Percentiles rank a stretch among this genome's conserved stretches.
These are phyloP conservation scores for Xylaria cubensis DNA, from an alignment of 495 filamentous ascomycete genomes.

Conservation along the genomic window DNA sequence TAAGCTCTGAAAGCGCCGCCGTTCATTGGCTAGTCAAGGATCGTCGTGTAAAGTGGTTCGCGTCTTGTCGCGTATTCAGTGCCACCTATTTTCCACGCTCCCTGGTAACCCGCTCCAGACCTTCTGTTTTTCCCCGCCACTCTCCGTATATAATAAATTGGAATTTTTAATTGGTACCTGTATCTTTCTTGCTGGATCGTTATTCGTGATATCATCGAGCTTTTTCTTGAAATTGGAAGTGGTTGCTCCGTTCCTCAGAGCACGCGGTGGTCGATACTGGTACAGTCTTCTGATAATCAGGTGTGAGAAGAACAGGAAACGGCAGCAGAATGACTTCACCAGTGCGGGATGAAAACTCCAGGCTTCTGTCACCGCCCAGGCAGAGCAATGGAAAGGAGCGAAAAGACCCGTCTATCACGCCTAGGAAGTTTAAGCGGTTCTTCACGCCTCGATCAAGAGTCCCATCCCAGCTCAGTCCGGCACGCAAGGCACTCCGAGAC, in stretches of 20 bases:
- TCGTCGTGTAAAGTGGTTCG: constrained; percentile 32
- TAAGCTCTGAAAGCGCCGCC: constrained; percentile 6
- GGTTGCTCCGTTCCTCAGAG: background rate
- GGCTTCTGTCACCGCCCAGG: constrained; percentile 48
- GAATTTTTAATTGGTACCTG: constrained; percentile 5
- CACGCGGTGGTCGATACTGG: constrained; percentile 15
- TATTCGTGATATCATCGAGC: background rate
- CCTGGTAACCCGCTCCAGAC: background rate
- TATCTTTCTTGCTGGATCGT: constrained; percentile 2
- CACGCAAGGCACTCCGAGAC: constrained; percentile 70
- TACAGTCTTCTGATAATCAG: background rate
- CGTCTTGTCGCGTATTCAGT: constrained; percentile 42
- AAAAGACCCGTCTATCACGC: constrained; percentile 66
- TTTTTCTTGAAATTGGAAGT: background rate
- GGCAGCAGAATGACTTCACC: constrained; percentile 26
- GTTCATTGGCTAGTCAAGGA: constrained; percentile 10
- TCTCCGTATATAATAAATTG: constrained; percentile 14
- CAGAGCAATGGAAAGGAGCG: constrained; percentile 49
- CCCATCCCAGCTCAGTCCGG: constrained; percentile 55
- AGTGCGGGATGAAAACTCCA: constrained; percentile 4
- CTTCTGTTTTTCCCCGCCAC: constrained; percentile 23
- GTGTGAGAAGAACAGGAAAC: constrained; percentile 16
- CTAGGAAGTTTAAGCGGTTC: constrained; percentile 78
- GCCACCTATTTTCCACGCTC: constrained; percentile 26
- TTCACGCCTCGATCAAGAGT: constrained; percentile 73